These are phyloP conservation scores for Penicillium sumatraense DNA, from an alignment of 2,329 filamentous ascomycete genomes.

Conservation along the genomic window DNA sequence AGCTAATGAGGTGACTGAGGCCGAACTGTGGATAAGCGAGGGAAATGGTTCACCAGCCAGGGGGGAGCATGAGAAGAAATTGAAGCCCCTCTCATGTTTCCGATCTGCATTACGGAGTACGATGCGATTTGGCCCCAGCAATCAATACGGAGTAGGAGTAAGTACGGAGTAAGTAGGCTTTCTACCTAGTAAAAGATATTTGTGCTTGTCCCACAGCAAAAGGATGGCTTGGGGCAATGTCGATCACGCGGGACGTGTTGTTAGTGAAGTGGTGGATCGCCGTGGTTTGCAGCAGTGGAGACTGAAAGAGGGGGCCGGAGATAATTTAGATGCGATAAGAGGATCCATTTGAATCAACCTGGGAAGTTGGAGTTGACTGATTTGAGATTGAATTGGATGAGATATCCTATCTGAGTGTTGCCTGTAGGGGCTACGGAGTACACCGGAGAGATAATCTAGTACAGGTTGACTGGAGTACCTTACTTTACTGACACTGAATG, in stretches of 20 bases:
- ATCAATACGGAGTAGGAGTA: too few species aligned
- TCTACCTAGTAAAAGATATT: too few species aligned
- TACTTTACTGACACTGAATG: not conserved
- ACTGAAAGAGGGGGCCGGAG: not conserved
- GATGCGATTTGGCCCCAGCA: not conserved
- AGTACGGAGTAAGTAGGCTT: not conserved
- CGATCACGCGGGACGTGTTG: slow-evolving; percentile 31
- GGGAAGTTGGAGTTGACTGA: not conserved
- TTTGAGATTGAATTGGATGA: too few species aligned
- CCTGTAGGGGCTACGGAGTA: too few species aligned
- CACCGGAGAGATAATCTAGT: too few species aligned
- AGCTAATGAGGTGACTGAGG: not conserved
- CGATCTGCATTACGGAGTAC: not conserved
- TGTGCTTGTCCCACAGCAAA: not conserved
- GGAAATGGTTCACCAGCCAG: not conserved
- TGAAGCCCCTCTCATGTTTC: not conserved
- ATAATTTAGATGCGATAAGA: not conserved
- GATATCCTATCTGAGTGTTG: too few species aligned
- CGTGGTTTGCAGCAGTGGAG: slow-evolving; percentile 10
- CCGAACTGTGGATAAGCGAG: not conserved
- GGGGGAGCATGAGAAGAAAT: not conserved
- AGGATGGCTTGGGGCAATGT: slow-evolving; percentile 17
- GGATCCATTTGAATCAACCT: not conserved
- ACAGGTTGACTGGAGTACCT: too few species aligned
- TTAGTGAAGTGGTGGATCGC: slow-evolving; percentile 15